phyloP scores from a whole-genome alignment of 1,284 basidiomycete genomes.

The Flammula alnicola region DNA sequence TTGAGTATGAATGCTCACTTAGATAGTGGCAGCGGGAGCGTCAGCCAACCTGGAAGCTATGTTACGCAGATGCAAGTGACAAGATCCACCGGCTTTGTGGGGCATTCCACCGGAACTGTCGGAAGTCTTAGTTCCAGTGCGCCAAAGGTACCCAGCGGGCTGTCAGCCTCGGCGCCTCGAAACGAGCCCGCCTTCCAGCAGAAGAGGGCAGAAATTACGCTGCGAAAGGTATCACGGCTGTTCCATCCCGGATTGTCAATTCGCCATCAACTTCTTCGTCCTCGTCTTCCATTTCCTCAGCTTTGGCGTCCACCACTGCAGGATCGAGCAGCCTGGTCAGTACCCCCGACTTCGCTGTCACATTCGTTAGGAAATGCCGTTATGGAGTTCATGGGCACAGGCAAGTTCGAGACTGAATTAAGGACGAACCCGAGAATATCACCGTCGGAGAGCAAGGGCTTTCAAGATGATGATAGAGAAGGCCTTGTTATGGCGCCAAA shows the following conservation, averaged over 20 bases:
- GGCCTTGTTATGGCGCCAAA: constrained; percentile 22
- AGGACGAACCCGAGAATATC: constrained; percentile 23
- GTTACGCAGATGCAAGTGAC: constrained; percentile 45
- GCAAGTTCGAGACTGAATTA: constrained; percentile 35
- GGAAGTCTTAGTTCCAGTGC: constrained; percentile 41
- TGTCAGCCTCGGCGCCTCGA: constrained; percentile 39
- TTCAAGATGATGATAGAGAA: constrained; percentile 26
- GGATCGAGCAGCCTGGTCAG: constrained; percentile 51
- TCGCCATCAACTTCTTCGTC: constrained; percentile 54
- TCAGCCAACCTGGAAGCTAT: constrained; percentile 45
- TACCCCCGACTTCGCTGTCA: constrained; percentile 60
- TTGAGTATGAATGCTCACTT: constrained; percentile 35
- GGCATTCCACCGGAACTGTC: constrained; percentile 33
- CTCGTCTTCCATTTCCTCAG: constrained; percentile 53
- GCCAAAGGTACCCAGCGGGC: constrained; percentile 44
- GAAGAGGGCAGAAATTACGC: constrained; percentile 27
- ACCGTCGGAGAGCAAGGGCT: constrained; percentile 14
- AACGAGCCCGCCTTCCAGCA: constrained; percentile 21
- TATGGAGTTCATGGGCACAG: constrained; percentile 42
- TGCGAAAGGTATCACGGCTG: constrained; percentile 28
- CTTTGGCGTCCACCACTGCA: constrained; percentile 40
- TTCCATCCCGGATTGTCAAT: constrained; percentile 30
- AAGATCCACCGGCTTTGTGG: constrained; percentile 31
- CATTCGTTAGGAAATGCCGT: constrained; percentile 49
- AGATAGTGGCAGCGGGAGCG: constrained; percentile 40